phyloP scores from a whole-genome alignment of 495 filamentous ascomycete species.

The Penicillium turbatum region DNA sequence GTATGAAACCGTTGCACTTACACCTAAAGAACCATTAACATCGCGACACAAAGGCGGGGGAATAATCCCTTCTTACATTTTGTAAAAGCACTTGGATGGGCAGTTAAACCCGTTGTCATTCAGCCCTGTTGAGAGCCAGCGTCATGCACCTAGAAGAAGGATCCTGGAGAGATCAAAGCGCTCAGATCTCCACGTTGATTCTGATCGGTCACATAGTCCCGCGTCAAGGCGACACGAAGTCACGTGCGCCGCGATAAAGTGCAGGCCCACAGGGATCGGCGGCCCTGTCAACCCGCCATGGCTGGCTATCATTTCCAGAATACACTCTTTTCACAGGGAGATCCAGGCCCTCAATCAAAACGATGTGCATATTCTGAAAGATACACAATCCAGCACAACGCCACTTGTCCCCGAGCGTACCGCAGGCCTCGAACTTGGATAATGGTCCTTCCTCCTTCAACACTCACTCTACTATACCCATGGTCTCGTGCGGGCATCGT shows the following conservation, averaged over 20 bases:
- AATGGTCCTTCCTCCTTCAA: not conserved
- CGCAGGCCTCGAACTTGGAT: not conserved
- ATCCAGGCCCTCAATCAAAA: not conserved
- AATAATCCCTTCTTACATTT: conserved; percentile 21
- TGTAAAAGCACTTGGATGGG: conserved; percentile 4
- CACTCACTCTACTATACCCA: not conserved
- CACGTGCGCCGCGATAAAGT: conserved; percentile 24
- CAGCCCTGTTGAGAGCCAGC: not conserved
- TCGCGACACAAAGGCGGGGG: conserved; percentile 4
- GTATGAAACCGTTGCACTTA: conserved; percentile 17
- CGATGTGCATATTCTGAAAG: not conserved
- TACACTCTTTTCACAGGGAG: not conserved
- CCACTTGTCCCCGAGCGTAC: not conserved
- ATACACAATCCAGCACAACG: not conserved
- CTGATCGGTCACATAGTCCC: conserved; percentile 21
- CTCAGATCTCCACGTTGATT: conserved; percentile 12
- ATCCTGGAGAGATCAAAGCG: not conserved
- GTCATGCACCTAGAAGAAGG: not conserved
- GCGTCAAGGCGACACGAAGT: conserved; percentile 32
- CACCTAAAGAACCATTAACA: conserved; percentile 28
- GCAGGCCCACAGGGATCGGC: conserved; percentile 20
- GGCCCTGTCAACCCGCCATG: conserved; percentile 11
- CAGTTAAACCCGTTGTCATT: not conserved
- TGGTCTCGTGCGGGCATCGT: not conserved
- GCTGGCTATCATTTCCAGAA: conserved; percentile 16